These are phyloP conservation scores for Bolboschoenus planiculmis DNA, from an alignment of 176 grass and related monocot genomes.

Conservation along the genomic window DNA sequence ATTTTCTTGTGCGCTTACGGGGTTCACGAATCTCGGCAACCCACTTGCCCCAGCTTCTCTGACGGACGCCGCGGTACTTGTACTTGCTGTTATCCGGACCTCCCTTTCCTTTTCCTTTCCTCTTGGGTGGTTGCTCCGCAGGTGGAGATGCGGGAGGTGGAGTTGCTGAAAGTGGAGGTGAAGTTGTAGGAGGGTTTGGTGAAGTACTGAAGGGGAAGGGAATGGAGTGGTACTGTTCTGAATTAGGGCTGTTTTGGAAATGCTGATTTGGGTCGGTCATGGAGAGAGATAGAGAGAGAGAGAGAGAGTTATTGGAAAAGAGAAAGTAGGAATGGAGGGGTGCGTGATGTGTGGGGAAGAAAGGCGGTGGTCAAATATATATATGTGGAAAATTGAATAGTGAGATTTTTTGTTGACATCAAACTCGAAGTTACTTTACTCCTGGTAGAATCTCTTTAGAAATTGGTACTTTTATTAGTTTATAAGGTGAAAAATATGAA, in stretches of 20 bases:
- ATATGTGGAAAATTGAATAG: not conserved
- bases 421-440: not conserved
- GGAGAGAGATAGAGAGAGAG: conserved; percentile 7
- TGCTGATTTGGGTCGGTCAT: not conserved
- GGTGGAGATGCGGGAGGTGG: not conserved
- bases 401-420: not conserved
- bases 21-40: conserved; percentile 74
- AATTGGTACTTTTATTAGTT: too few species aligned
- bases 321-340: conserved; percentile 18
- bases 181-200: not conserved
- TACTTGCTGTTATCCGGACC: conserved; percentile 80
- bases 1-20: conserved; percentile 62
- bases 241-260: not conserved
- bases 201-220: conserved; percentile 19
- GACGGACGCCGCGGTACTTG: conserved; percentile 59
- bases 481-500: too few species aligned
- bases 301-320: conserved; percentile 19
- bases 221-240: not conserved
- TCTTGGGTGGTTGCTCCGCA: not conserved
- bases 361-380: conserved; percentile 91
- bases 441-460: not conserved
- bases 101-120: conserved; percentile 48
- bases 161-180: not conserved
- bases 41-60: conserved; percentile 80
- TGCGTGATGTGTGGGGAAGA: conserved; percentile 58